These are phyloP conservation scores for Cubamyces lactineus DNA, from an alignment of 768 basidiomycete genomes.

Conservation along the genomic window DNA sequence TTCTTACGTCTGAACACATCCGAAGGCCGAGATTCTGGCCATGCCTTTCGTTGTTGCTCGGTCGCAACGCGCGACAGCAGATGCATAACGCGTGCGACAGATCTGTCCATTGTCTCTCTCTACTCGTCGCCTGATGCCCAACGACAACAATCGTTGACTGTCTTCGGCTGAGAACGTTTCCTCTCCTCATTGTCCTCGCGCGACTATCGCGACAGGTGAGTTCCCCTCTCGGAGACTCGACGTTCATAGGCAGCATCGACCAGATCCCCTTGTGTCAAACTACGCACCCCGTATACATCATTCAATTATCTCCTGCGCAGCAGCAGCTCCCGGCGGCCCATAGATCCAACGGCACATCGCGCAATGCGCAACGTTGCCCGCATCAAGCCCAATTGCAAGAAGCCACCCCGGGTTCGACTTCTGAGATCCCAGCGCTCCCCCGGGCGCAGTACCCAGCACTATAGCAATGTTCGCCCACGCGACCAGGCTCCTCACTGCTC, in stretches of 20 bases:
- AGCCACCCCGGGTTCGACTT: background rate
- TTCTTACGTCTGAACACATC: background rate
- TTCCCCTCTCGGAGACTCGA: background rate
- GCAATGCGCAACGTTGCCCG: background rate
- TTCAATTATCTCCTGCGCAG: too few species aligned
- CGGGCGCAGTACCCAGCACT: background rate
- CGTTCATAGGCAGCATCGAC: background rate
- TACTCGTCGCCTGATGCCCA: background rate
- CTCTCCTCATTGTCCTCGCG: slow-evolving; percentile 11
- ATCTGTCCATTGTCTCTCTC: too few species aligned
- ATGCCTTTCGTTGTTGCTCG: background rate
- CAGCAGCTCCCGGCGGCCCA: too few species aligned
- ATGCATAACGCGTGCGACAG: background rate
- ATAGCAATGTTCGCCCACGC: background rate
- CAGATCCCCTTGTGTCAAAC: too few species aligned
- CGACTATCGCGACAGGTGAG: background rate
- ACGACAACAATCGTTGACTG: background rate
- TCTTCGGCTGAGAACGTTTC: background rate
- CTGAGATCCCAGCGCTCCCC: too few species aligned
- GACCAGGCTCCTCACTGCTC: too few species aligned
- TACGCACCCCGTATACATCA: too few species aligned
- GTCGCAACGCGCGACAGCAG: background rate
- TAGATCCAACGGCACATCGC: too few species aligned
- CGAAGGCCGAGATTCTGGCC: background rate
- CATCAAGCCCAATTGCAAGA: background rate